Evolutionary conservation across 768 basidiomycete species (phyloP).

Genomic region (Leccinum pellstonianum): DNA sequence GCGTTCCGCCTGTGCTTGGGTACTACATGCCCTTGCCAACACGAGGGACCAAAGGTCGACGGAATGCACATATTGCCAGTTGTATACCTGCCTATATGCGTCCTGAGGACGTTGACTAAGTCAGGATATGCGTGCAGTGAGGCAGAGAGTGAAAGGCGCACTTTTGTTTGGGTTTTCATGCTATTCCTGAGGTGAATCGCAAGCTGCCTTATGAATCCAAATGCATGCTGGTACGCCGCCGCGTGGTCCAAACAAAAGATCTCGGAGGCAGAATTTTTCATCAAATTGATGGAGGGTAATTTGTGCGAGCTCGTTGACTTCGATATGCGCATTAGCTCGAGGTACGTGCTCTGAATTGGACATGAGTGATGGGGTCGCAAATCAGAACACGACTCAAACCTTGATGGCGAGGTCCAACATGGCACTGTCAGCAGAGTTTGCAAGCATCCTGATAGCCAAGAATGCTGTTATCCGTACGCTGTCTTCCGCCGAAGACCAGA

Average conservation of each 20-base stretch:
- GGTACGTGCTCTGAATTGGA: constrained; percentile 71
- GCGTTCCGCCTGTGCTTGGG: constrained; percentile 48
- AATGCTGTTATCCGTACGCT: constrained; percentile 82
- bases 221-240: constrained; percentile 87
- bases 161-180: constrained; percentile 87
- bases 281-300: constrained; percentile 87
- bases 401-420: constrained; percentile 86
- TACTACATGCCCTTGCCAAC: constrained; percentile 76
- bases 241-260: constrained; percentile 78
- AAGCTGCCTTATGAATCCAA: constrained; percentile 92
- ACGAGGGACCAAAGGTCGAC: constrained; percentile 96
- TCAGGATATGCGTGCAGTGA: constrained; percentile 9
- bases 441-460: constrained; percentile 78
- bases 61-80: constrained; percentile 97
- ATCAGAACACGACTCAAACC: constrained; percentile 39
- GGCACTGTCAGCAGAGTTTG: constrained; percentile 71
- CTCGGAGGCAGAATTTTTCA: constrained; percentile 97
- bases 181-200: constrained; percentile 90
- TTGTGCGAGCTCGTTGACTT: constrained; percentile 86
- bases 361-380: not conserved
- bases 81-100: constrained; percentile 92
- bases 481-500: constrained; percentile 85
- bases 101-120: constrained; percentile 49
- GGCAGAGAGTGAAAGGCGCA: constrained; percentile 27
- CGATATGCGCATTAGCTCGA: constrained; percentile 77